A percentile compares a stretch with the other conserved stretches of the same genome.
These are phyloP conservation scores for Rhododendron kiyosumense DNA, from an alignment of 148 eudicot species.

Conservation along the genomic window DNA sequence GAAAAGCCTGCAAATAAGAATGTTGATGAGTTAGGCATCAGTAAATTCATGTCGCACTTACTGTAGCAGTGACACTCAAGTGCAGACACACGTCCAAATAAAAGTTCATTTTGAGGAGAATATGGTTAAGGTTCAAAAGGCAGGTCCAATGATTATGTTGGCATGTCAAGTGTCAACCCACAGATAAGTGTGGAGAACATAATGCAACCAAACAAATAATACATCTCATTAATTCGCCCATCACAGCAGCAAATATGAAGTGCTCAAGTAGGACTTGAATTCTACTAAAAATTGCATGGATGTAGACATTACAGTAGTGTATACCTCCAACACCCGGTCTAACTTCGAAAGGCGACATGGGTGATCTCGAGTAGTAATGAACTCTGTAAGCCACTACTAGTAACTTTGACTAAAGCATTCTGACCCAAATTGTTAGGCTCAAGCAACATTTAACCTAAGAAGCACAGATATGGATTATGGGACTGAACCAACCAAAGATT, in stretches of 20 bases:
- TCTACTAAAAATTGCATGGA: not conserved
- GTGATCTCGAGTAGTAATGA: not conserved
- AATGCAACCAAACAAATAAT: not conserved
- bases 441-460: not conserved
- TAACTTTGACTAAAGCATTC: not conserved
- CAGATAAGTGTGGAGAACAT: not conserved
- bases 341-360: not conserved
- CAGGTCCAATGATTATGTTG: not conserved
- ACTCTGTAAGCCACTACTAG: not conserved
- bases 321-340: not conserved
- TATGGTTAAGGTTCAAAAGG: not conserved
- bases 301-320: not conserved
- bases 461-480: not conserved
- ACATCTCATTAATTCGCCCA: not conserved
- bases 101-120: not conserved
- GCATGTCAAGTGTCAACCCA: not conserved
- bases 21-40: constrained; percentile 13
- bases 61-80: not conserved
- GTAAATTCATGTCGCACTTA: not conserved
- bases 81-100: not conserved
- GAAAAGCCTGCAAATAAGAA: constrained; percentile 71
- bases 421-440: not conserved
- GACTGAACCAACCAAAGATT: not conserved
- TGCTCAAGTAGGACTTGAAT: not conserved
- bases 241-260: not conserved